These are phyloP conservation scores for Vitis labrusca DNA, from an alignment of 164 flowering plant species.

Conservation along the genomic window DNA sequence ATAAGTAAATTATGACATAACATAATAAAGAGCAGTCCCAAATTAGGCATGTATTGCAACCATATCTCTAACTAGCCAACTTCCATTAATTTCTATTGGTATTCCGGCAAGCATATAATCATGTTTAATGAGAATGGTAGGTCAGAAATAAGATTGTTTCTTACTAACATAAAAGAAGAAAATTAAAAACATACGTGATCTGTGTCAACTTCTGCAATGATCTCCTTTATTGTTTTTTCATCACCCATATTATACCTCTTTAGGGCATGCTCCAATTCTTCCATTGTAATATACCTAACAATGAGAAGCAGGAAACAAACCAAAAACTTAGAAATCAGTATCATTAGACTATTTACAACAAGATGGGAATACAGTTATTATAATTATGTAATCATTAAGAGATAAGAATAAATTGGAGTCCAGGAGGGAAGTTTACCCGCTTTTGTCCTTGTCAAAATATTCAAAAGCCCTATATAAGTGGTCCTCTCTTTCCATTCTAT, in stretches of 20 bases:
- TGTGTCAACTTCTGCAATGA: slow-evolving; percentile 94
- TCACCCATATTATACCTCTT: slow-evolving; percentile 89
- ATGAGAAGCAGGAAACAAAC: slow-evolving; percentile 3
- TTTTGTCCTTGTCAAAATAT: slow-evolving; percentile 91
- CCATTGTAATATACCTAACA: slow-evolving; percentile 81
- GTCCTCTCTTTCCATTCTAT: slow-evolving; percentile 89
- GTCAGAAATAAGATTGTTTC: not conserved
- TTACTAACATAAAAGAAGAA: not conserved
- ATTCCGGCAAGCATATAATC: too few species aligned
- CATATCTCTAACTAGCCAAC: too few species aligned
- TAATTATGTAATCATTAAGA: too few species aligned
- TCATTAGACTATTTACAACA: not conserved
- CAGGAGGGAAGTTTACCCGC: slow-evolving; percentile 60
- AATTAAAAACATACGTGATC: slow-evolving; percentile 56
- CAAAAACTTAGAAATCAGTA: not conserved
- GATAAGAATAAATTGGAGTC: not conserved
- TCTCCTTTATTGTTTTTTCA: slow-evolving; percentile 81
- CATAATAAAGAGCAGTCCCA: too few species aligned
- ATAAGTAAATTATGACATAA: too few species aligned
- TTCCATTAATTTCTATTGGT: too few species aligned
- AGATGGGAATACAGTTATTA: not conserved
- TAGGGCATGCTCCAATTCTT: slow-evolving; percentile 83
- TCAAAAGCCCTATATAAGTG: slow-evolving; percentile 84
- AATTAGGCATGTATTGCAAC: too few species aligned
- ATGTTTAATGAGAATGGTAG: not conserved